Evolutionary conservation across 2,329 filamentous ascomycete species (phyloP), one percentile per base, ranked within the genome.

Genomic region (Lasiodiplodia citricola): DNA sequence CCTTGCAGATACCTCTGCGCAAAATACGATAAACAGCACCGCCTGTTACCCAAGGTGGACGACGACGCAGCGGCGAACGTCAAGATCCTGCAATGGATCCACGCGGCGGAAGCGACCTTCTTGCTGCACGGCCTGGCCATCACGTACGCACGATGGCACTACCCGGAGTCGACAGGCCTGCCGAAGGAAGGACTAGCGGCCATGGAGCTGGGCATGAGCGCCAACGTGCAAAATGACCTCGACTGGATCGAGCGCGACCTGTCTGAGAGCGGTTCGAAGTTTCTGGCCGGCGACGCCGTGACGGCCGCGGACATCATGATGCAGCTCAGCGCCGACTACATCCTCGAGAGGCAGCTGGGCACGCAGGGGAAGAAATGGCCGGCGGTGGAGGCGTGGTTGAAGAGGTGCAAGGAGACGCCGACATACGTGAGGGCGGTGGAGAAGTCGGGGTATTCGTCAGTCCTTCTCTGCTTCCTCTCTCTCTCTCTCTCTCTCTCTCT

Each of bases 81-180:
- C 66, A 77, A 80, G 66, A 76, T 80, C 7, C 74, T 79, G 8
- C 77, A 83, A 73, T 85, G 81, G 80, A 73, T 84, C 10, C 81
- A 84, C 70, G 82, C 83, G 0, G 76, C 83, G 7, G 83, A 86
- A 77, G 83, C 75, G 1, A 84, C 82, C 1, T 84, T 82, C 69
- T 73, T 81, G 67, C 72, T 85, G 8, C 84, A 85, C 70, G 78
- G 73, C 10, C 77, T 85, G 2, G 79, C 83, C 0, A 79, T 84
- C 31, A 73, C 82, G 16, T 85, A 85, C 71, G 77, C 79, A 7
- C 79, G 80, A 5, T 83, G 80, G 81, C 77, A 80, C 67, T 75
- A 81, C n/a, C 77, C 80, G 8, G 73, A 44, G 41, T 44, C 41
- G 41, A 18, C 76, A 58, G 73, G 71, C 3, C 71, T 74, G 1